Base-by-base conservation (phyloP, 176 grass and related monocot species). In the Carex kokanica region DNA sequence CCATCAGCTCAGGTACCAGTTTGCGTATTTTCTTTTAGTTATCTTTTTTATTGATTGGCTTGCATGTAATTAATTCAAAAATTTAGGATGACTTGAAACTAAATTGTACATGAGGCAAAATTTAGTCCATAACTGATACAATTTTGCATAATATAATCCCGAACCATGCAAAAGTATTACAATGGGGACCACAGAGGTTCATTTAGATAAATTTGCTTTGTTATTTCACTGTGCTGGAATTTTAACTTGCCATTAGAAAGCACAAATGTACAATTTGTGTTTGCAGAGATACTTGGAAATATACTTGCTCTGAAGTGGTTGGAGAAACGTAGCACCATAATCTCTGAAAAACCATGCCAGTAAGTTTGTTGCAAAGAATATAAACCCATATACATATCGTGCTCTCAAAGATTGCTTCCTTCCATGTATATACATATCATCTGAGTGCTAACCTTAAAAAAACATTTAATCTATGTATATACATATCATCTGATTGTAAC, bases 321-420 rank as follows among this genome's bases (percentile, higher is more conserved):
- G 84, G 63, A 94, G 87, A 74, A 91, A 59, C 74, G 88, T 93
- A 53, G 88, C 83, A n/a, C 95, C 95, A 75, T 98, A 98, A 85
- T 98, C 95, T 87, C 95, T 90, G 87, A 98, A 64, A 87, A 94
- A 88, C 92, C 95, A 98, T 51, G 95, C 92, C 47, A 98, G 84
- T 87, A 94, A 86, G 56, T 93, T 94, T 85, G 92, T 94, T 34
- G 88, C 85, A 71, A 98, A 94, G 88, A 98, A 98, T 71, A 98
- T 84, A 87, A 94, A 82, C 13, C 92, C 92, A 82, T 94, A 98
- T 18, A 86, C 47, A 55, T 94, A 98, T 78, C 89, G 85, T 75
- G 92, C 90, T 87, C 85, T n/a, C 38, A 93, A 64, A 88, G 92
- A 87, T 84, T 90, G 81, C 85, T 84, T 62, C 87, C 86, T 86